phyloP scores from a whole-genome alignment of 768 basidiomycete species.

The Agrocybe pediades region DNA sequence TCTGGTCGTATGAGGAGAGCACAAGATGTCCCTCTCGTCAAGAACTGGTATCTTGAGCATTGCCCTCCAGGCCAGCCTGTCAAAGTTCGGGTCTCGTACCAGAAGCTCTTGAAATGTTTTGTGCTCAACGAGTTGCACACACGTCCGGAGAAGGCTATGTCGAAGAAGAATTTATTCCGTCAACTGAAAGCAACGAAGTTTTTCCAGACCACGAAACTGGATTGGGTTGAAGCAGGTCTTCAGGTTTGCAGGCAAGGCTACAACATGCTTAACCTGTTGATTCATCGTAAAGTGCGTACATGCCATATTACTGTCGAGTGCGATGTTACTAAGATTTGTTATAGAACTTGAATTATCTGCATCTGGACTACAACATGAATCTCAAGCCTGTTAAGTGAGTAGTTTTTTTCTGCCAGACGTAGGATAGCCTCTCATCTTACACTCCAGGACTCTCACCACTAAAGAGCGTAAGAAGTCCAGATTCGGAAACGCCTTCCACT shows the following conservation, averaged over 20 bases:
- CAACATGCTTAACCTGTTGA: conserved; percentile 98
- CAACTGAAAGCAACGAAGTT: conserved; percentile 99
- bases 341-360: conserved; percentile 89
- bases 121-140: conserved; percentile 94
- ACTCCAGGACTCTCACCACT: conserved; percentile 86
- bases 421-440: conserved; percentile 9
- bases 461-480: conserved; percentile 99
- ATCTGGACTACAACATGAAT: conserved; percentile 98
- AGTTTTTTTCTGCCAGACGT: background rate
- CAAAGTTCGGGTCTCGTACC: conserved; percentile 98
- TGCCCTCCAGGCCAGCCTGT: conserved; percentile 95
- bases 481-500: conserved; percentile 98
- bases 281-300: conserved; percentile 86
- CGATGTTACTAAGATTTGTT: conserved; percentile 3
- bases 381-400: conserved; percentile 89
- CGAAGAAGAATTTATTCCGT: conserved; percentile 96
- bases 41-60: conserved; percentile 99
- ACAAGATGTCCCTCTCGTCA: conserved; percentile 94
- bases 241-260: conserved; percentile 99
- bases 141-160: conserved; percentile 92
- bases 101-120: conserved; percentile 94
- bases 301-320: background rate
- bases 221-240: conserved; percentile 99
- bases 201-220: conserved; percentile 96
- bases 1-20: conserved; percentile 92